A percentile compares a stretch with the other conserved stretches of the same genome.
phyloP scores from a whole-genome alignment of 192 early-diverging fungal genomes.

The Dimargaris xerosporica region DNA sequence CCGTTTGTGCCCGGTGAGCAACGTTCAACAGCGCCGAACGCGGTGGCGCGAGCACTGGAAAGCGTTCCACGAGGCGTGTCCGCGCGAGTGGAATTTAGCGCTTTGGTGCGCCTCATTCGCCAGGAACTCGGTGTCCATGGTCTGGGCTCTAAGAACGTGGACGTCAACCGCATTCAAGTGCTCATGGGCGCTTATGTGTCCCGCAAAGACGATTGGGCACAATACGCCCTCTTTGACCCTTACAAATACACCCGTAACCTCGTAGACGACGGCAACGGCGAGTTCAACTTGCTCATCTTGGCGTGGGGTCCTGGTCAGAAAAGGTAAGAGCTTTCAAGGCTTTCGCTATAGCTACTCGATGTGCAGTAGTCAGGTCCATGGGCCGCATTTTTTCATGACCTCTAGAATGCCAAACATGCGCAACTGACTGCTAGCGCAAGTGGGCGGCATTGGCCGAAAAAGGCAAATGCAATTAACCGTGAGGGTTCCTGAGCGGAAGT shows the following conservation, averaged over 20 bases:
- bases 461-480: too few relatives aligned
- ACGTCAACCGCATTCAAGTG: constrained; percentile 35
- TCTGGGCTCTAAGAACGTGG: constrained; percentile 36
- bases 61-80: too few relatives aligned
- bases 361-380: background rate
- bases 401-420: background rate
- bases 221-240: constrained; percentile 59
- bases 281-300: constrained; percentile 83
- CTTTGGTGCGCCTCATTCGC: constrained; percentile 25
- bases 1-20: too few relatives aligned
- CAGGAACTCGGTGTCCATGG: constrained; percentile 36
- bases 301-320: constrained; percentile 61
- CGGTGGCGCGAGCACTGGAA: too few relatives aligned
- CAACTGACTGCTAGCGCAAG: background rate
- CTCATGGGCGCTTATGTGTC: constrained; percentile 56
- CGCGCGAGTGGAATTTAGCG: too few relatives aligned
- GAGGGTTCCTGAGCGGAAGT: too few relatives aligned
- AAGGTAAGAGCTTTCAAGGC: constrained; percentile 21
- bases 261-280: constrained; percentile 80
- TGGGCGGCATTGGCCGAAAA: background rate
- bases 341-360: background rate
- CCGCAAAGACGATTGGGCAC: constrained; percentile 52
- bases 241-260: constrained; percentile 72
- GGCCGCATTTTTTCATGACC: background rate
- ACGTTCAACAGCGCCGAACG: too few relatives aligned